Base-by-base conservation (phyloP, 2,329 filamentous ascomycete genomes). In the Acarospora socialis region DNA sequence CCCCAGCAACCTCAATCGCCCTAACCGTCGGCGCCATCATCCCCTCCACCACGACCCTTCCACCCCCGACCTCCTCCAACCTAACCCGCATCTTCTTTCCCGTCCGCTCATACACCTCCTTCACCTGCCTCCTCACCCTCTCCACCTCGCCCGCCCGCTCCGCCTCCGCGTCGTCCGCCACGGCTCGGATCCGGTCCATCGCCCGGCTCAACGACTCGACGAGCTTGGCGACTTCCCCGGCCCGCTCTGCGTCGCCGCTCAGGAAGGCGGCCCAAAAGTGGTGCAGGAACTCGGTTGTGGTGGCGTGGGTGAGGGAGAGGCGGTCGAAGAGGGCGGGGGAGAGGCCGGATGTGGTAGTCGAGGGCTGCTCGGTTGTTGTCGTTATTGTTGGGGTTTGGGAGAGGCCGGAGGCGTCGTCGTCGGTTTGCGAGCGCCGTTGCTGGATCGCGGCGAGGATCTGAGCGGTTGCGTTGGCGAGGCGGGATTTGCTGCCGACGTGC, bases 191-290 rank as follows among this genome's bases (percentile, higher is more conserved):
- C 16, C 90, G 73, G 37, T 78, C 71, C 34, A 76, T 64, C 0
- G 83, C 87, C 37, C 78, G 73, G 37, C 73, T 70, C 9, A 98
- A 65, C 7, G 84, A 87, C 51, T 92, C 81, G 5, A 80, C 75
- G 28, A 94, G 67, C 39, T 81, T 83, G 5, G 76, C 73, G 9
- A 94, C 66, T 55, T 98, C 87, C 24, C 67, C 66, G 1, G 82
- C 81, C 20, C 82, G 76, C 37, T 82, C 77, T 1, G 81, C 60
- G 49, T 94, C 82, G 9, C 86, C 87, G 0, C 86, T 94, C 16
- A 92, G 66, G 49, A 92, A 98, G 0, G 86, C 75, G 20, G 73
- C 70, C 87, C 87, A 98, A 60, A 98, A 98, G 53, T 95, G 92
- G 46, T 87, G 81, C n/a, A 98, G 62, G 48, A 95, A 98, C 50